A percentile compares a stretch with the other conserved stretches of the same genome.
These are phyloP conservation scores for Phaeophleospora eucalypticola DNA, from an alignment of 2,329 filamentous ascomycete genomes.

Conservation along the genomic window DNA sequence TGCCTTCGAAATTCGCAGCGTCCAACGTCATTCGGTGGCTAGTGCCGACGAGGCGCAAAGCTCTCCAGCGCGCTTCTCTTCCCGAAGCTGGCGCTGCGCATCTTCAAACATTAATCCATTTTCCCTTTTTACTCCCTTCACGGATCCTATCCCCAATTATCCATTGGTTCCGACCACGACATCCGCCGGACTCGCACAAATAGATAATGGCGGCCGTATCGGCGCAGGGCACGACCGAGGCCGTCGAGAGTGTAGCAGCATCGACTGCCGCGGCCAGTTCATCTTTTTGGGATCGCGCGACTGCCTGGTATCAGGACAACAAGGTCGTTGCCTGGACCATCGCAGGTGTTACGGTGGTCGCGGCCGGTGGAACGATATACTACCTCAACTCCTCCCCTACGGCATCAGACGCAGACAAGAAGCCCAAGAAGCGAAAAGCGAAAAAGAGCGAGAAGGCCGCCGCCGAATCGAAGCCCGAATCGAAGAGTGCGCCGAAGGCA, in stretches of 20 bases:
- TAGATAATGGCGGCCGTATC: not conserved
- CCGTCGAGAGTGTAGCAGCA: slow-evolving; percentile 16
- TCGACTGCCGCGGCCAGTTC: slow-evolving; percentile 44
- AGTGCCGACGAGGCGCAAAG: too few species aligned
- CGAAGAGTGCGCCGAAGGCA: slow-evolving; percentile 26
- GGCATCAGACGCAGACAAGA: slow-evolving; percentile 54
- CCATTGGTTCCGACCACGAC: too few species aligned
- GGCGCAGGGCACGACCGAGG: slow-evolving; percentile 2
- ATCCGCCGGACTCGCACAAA: too few species aligned
- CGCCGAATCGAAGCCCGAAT: slow-evolving; percentile 31
- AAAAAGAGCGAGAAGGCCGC: slow-evolving; percentile 64
- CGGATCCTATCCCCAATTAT: too few species aligned
- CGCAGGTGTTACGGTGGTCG: slow-evolving; percentile 88
- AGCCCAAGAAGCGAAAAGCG: slow-evolving; percentile 84
- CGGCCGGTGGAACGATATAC: slow-evolving; percentile 87
- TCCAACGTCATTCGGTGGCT: too few species aligned
- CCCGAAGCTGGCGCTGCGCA: too few species aligned
- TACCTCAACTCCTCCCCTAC: slow-evolving; percentile 58
- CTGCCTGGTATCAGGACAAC: slow-evolving; percentile 90
- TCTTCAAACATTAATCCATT: too few species aligned
- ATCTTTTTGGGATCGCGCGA: slow-evolving; percentile 83
- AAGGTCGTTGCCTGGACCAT: slow-evolving; percentile 95
- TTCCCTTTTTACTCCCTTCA: too few species aligned
- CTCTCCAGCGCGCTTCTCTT: too few species aligned
- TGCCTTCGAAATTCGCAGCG: too few species aligned